Evolutionary conservation across 345 rosid species (phyloP), one percentile per base, ranked within the genome.

Genomic region (Populus ilicifolia): DNA sequence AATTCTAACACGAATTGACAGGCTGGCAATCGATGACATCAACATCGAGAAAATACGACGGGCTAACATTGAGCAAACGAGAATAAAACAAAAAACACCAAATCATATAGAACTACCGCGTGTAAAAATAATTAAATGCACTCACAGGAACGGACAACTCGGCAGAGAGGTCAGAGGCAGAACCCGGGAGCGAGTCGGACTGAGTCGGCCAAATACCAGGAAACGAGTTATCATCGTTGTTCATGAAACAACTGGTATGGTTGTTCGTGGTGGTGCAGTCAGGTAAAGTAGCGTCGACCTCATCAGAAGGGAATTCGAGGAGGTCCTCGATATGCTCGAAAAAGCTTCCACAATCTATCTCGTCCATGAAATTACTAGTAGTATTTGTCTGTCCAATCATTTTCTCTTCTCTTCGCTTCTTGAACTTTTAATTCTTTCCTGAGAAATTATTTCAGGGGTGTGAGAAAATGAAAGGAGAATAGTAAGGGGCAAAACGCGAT

Each of bases 251-350:
- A 21, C 23, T 39, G 52, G 18, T 13, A 16, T 69, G 72, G 76
- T 41, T n/a, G 56, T 17, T 74, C 0, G 18, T 23, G 74, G 70
- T 41, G 64, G 77, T 25, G 77, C 56, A 43, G 77, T 75, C 84
- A 36, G 80, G 68, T 25, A 81, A 65, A n/a, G 83, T 67, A 68
- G 87, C 84, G 27, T 89, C 93, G 21, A 89, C 79, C 36, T 93
- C 98, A 65, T 89, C 97, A 78, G 79, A 73, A 71, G 99, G 94
- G 71, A 95, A 90, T 70, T 95, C 96, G 72, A 93, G 87, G 63
- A 95, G 79, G 80, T 96, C 97, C 65, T 96, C 99, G 77, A 96
- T 93, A 81, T 92, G 92, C 80, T 94, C 97, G 82, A 96, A 92
- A 93, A 94, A 94, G 89, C 91, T 89, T 39, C 92, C 93, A 85